Evolutionary conservation across 768 basidiomycete species (phyloP).

Genomic region (Serendipita sp.): DNA sequence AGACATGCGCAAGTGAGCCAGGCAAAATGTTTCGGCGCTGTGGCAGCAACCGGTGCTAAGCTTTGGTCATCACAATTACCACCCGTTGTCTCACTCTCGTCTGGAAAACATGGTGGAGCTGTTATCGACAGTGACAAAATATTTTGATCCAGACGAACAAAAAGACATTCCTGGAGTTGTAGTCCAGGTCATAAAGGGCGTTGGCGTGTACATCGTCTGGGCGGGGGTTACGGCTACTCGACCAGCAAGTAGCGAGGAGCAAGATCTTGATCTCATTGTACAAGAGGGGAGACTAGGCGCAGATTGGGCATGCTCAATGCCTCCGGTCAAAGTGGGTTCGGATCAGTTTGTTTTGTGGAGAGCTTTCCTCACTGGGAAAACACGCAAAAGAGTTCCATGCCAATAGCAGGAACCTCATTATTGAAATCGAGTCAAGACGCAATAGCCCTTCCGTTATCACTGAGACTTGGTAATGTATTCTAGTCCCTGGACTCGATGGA

Average conservation of each 20-base stretch:
- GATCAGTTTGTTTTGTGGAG: not conserved
- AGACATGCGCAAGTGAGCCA: not conserved
- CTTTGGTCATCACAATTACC: not conserved
- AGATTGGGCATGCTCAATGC: constrained; percentile 81
- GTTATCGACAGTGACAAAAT: not conserved
- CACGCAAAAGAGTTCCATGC: constrained; percentile 12
- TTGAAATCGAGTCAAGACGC: constrained; percentile 49
- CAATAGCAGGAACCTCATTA: constrained; percentile 41
- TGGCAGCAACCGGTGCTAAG: not conserved
- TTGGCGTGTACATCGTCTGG: constrained; percentile 74
- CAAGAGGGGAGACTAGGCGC: constrained; percentile 41
- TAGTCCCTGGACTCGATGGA: constrained; percentile 11
- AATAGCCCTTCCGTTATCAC: constrained; percentile 56
- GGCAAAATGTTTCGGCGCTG: too few relatives aligned
- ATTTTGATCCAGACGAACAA: not conserved
- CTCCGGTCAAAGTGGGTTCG: constrained; percentile 27
- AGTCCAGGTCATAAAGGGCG: constrained; percentile 49
- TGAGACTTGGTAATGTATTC: constrained; percentile 46
- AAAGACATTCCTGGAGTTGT: constrained; percentile 20
- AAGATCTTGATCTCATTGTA: constrained; percentile 21
- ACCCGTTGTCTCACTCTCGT: not conserved
- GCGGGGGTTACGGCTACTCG: constrained; percentile 33
- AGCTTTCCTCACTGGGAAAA: not conserved
- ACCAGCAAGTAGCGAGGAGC: constrained; percentile 20
- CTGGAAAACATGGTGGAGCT: not conserved